phyloP scores from a whole-genome alignment of 768 basidiomycete species.

The Daedaleopsis sinensis region DNA sequence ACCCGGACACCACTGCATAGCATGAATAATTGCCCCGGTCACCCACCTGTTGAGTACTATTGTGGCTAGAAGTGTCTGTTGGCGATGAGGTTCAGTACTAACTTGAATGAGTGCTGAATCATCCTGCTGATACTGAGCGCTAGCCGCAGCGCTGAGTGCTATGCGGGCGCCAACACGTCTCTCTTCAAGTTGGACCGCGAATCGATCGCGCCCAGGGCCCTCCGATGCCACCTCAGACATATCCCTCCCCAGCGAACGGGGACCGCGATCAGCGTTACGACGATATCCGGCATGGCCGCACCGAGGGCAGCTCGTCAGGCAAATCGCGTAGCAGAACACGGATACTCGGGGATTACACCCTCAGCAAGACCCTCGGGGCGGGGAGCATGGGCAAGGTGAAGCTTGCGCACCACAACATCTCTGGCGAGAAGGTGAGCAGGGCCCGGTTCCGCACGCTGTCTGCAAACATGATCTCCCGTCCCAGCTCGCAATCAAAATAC shows the following conservation, averaged over 20 bases:
- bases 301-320: slow-evolving; percentile 25
- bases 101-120: too few species aligned
- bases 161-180: too few species aligned
- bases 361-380: slow-evolving; percentile 95
- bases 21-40: too few species aligned
- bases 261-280: slow-evolving; percentile 31
- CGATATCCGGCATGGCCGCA: slow-evolving; percentile 20
- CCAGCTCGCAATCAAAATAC: slow-evolving; percentile 96
- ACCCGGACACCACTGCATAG: too few species aligned
- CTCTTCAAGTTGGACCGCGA: too few species aligned
- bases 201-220: slow-evolving; percentile 63
- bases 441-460: not conserved
- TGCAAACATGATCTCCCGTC: not conserved
- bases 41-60: too few species aligned
- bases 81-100: too few species aligned
- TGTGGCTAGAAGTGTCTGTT: too few species aligned
- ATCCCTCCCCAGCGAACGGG: slow-evolving; percentile 30
- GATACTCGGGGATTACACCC: slow-evolving; percentile 90
- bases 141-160: too few species aligned
- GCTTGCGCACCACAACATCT: slow-evolving; percentile 84
- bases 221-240: slow-evolving; percentile 73
- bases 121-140: too few species aligned
- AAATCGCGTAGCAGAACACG: slow-evolving; percentile 43
- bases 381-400: slow-evolving; percentile 99
- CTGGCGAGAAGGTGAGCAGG: slow-evolving; percentile 82